Evolutionary conservation across 2,329 filamentous ascomycete species (phyloP), one percentile per base, ranked within the genome.

Genomic region (Phoma sp.): DNA sequence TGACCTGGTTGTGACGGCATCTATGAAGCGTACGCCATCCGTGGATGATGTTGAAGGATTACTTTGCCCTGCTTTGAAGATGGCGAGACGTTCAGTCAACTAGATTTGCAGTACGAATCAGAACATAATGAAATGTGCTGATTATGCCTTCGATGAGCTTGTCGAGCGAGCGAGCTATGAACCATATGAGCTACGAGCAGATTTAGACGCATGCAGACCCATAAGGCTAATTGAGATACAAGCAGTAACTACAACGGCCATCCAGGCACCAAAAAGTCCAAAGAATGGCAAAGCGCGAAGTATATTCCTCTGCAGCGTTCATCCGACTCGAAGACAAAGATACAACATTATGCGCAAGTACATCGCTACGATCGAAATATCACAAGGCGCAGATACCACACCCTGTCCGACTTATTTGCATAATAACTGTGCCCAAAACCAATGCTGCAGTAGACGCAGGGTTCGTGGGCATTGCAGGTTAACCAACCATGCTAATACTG

Each of bases 1-100:
- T n/a, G 33, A 17, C 34, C 42, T 17, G 42, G 26, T n/a, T 43
- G 36, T 26, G 96, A 69, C 89, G 91, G 80, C 90, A 84, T 65
- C 70, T 76, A 26, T 10, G 30, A 23, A 20, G 32, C 37, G 49
- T 32, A 47, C 3, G n/a, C 18, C 33, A 20, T 29, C 12, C 40
- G 20, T 17, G 29, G 40, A 9, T 43, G 28, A 29, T 11, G 29
- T 21, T 43, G 40, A 29, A 17, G 25, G 14, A 17, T 17, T 17
- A 7, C 25, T 20, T 20, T 33, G 18, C 28, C 28, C 7, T 43
- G 17, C 15, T 43, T 43, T 12, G 33, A 33, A 14, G 38, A 69
- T 59, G 65, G 59, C 45, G 67, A 68, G 40, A 64, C 36, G 7
- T 71, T 71, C 42, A 51, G 52, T 5, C 39, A 39, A 11, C 64